phyloP scores from a whole-genome alignment of 441 rosid genomes.

The Populus hybrid region DNA sequence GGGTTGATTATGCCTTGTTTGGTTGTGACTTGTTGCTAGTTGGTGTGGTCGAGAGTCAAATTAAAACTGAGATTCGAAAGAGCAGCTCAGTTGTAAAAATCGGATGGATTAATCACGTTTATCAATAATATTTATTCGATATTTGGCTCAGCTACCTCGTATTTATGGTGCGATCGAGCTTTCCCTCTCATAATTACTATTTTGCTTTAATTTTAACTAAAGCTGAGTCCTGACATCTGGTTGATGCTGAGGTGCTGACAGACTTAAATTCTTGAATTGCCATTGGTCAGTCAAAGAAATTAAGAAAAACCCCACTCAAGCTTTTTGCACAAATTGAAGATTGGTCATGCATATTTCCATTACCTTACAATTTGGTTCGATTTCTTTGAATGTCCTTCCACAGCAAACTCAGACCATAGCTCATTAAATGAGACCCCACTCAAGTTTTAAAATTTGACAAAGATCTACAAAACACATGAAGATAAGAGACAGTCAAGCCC shows the following conservation, averaged over 20 bases:
- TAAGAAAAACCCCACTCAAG: no score
- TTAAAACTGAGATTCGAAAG: not conserved
- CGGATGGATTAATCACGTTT: not conserved
- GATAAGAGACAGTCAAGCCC: no score
- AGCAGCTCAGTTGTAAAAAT: constrained; percentile 16
- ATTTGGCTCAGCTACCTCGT: not conserved
- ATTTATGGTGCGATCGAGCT: no score
- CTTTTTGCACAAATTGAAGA: no score
- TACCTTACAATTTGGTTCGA: no score
- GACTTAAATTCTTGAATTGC: not conserved
- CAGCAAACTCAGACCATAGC: no score
- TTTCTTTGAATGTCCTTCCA: no score
- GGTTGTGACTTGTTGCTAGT: constrained; percentile 1
- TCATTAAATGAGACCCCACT: no score
- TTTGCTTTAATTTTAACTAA: not conserved
- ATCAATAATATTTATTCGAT: constrained; percentile 4
- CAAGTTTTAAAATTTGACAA: no score
- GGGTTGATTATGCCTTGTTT: not conserved
- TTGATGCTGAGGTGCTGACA: not conserved
- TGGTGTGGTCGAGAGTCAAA: constrained; percentile 15
- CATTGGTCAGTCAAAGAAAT: not conserved
- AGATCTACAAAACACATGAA: no score
- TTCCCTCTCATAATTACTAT: not conserved
- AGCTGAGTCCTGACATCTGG: not conserved
- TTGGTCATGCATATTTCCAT: no score